phyloP scores from a whole-genome alignment of 208 protist species.

The Trypanosoma rangeli region DNA sequence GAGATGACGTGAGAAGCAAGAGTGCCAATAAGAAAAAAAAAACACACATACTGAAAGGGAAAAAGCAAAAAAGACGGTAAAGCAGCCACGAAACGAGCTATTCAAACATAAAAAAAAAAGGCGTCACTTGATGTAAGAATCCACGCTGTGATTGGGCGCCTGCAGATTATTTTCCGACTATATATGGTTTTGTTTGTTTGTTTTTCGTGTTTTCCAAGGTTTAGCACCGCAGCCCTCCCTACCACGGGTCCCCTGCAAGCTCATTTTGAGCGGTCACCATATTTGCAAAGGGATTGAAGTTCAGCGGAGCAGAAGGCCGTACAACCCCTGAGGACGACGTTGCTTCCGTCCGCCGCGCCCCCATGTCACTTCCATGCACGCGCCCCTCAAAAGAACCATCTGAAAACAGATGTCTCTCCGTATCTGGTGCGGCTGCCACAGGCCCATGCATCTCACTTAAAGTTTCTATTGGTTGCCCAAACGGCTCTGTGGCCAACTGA shows the following conservation, averaged over 20 bases:
- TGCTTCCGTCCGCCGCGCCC: not conserved
- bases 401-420: not conserved
- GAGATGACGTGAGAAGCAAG: not conserved
- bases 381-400: not conserved
- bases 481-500: not conserved
- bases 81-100: too few species aligned
- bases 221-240: not conserved
- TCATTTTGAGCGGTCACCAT: slow-evolving; percentile 13
- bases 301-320: not conserved
- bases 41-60: not conserved
- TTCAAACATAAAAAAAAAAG: too few species aligned
- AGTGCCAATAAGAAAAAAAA: not conserved
- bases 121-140: too few species aligned
- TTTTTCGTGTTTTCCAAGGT: not conserved
- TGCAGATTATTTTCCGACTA: too few species aligned
- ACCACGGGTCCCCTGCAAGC: slow-evolving; percentile 1
- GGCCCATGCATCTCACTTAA: not conserved
- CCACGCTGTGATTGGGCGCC: too few species aligned
- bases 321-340: not conserved
- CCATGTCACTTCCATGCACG: not conserved
- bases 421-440: not conserved
- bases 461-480: not conserved
- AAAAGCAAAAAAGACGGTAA: too few species aligned
- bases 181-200: too few species aligned
- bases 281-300: slow-evolving; percentile 25